Evolutionary conservation across 306 rosid genomes (phyloP).

Genomic region (Mucuna pruriens): DNA sequence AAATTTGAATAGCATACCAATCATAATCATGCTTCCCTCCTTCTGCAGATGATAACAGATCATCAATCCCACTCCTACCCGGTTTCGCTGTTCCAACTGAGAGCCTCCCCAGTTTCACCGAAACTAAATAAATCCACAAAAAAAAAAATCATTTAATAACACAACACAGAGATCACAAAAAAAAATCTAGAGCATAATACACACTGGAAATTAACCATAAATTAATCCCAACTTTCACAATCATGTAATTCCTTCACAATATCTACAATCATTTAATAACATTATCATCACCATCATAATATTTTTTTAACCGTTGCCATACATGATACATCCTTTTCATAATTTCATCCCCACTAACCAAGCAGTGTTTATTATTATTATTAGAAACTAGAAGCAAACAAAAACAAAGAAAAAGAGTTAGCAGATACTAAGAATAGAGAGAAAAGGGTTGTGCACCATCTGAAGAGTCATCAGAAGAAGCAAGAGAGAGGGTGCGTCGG

Average conservation of each 20-base stretch:
- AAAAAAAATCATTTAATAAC: too few relatives aligned
- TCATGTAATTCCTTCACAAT: neutral
- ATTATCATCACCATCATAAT: neutral
- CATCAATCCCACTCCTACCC: slow-evolving; percentile 74
- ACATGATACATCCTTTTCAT: neutral
- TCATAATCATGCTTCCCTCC: slow-evolving; percentile 97
- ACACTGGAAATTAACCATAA: neutral
- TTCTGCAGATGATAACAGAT: slow-evolving; percentile 76
- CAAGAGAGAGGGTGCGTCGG: slow-evolving; percentile 74
- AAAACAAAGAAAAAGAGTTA: neutral
- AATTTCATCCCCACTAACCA: neutral
- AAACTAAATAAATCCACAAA: slow-evolving; percentile 56
- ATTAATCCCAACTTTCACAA: slow-evolving; percentile 21
- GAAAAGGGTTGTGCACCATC: slow-evolving; percentile 61
- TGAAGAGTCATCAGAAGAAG: slow-evolving; percentile 85
- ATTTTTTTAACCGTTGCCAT: neutral
- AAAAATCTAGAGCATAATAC: neutral
- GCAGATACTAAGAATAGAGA: slow-evolving; percentile 15
- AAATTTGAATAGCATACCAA: slow-evolving; percentile 57
- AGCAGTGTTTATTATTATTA: neutral
- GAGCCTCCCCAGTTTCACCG: slow-evolving; percentile 86
- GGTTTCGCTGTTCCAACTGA: slow-evolving; percentile 82
- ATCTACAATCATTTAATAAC: neutral
- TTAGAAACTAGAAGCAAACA: neutral
- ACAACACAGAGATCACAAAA: neutral